Conservation (phyloP, 2,329 filamentous ascomycete species). For the Phaeosphaeria sp. region DNA sequence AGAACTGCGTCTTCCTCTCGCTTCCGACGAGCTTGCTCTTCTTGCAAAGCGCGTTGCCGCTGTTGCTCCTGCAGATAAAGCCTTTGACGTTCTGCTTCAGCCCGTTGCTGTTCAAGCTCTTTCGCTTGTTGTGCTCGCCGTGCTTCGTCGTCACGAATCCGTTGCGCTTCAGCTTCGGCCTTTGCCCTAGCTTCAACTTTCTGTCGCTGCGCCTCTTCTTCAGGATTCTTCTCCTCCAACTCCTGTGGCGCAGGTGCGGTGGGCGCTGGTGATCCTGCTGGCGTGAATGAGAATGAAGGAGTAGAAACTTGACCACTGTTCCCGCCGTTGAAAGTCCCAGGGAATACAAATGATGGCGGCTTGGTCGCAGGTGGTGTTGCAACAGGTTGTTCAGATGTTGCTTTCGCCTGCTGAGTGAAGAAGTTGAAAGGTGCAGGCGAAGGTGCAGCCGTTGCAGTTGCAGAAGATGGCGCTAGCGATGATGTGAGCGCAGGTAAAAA, state of each 20-base stretch:
- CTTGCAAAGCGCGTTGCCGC: slow-evolving; percentile 23
- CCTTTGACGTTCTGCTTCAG: slow-evolving; percentile 21
- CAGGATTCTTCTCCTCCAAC: slow-evolving; percentile 19
- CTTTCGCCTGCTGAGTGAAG: slow-evolving; percentile 2
- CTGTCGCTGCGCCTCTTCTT: slow-evolving; percentile 16
- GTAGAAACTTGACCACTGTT: not conserved
- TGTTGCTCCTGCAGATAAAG: slow-evolving; percentile 25
- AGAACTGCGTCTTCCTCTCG: slow-evolving; percentile 27
- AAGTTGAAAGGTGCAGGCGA: not conserved
- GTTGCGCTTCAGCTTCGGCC: slow-evolving; percentile 15
- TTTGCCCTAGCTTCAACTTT: slow-evolving; percentile 13
- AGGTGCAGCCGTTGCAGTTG: not conserved
- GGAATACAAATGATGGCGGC: slow-evolving; percentile 9
- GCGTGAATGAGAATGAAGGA: slow-evolving; percentile 19
- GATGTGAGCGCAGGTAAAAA: not conserved
- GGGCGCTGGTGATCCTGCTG: slow-evolving; percentile 18
- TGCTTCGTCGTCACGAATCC: slow-evolving; percentile 15
- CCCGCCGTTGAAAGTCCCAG: slow-evolving; percentile 2
- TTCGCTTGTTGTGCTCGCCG: slow-evolving; percentile 19
- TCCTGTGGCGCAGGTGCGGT: slow-evolving; percentile 14
- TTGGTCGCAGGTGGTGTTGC: slow-evolving; percentile 9
- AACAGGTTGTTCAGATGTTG: slow-evolving; percentile 2
- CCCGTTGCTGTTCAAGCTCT: slow-evolving; percentile 21
- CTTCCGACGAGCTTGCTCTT: slow-evolving; percentile 26
- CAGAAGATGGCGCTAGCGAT: not conserved